Evolutionary conservation across 352 stramenopile species (phyloP).

Genomic region (Peronospora belbahrii): DNA sequence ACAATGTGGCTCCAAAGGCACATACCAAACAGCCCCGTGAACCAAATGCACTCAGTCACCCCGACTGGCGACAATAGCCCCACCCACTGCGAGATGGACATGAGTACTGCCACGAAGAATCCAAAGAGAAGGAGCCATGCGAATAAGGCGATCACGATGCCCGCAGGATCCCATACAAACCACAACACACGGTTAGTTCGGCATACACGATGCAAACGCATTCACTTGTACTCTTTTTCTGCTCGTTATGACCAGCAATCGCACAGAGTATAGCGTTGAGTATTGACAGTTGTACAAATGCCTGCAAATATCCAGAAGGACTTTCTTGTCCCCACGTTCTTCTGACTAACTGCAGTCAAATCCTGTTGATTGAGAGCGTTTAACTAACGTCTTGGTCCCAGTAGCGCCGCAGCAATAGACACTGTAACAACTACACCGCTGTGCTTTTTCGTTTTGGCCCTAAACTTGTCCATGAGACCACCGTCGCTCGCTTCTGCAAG

Average conservation of each 20-base stretch:
- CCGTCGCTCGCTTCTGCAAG: too few relatives aligned
- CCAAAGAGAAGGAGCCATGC: conserved; percentile 45
- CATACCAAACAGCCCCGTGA: conserved; percentile 54
- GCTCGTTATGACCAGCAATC: not conserved
- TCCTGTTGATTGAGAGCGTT: too few relatives aligned
- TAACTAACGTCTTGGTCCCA: too few relatives aligned
- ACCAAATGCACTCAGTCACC: conserved; percentile 33
- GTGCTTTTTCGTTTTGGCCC: too few relatives aligned
- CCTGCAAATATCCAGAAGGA: too few relatives aligned
- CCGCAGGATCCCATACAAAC: conserved; percentile 59
- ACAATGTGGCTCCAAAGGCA: conserved; percentile 63
- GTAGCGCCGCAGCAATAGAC: too few relatives aligned
- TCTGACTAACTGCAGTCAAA: not conserved
- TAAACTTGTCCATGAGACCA: too few relatives aligned
- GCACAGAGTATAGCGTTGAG: not conserved
- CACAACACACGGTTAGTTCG: conserved; percentile 13
- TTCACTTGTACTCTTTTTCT: conserved; percentile 4
- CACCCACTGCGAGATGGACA: conserved; percentile 49
- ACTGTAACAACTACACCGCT: too few relatives aligned
- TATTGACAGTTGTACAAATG: too few relatives aligned
- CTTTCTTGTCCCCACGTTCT: not conserved
- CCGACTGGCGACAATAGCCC: conserved; percentile 45
- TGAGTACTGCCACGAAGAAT: conserved; percentile 35
- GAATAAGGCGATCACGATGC: conserved; percentile 58
- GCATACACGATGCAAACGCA: conserved; percentile 2